phyloP scores from a whole-genome alignment of 768 basidiomycete species.

The Tephrocybe sp. region DNA sequence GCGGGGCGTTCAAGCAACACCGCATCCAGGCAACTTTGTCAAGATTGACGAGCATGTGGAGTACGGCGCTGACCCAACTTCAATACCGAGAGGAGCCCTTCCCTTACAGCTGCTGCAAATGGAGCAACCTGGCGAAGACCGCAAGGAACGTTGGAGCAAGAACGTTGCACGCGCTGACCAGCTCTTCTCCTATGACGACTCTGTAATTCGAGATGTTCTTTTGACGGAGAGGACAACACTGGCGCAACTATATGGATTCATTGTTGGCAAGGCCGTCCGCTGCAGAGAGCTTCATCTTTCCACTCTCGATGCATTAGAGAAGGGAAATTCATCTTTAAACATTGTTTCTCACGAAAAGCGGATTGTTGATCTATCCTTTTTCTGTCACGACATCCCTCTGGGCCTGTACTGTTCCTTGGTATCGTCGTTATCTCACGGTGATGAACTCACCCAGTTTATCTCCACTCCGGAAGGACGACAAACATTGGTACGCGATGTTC shows the following conservation, averaged over 20 bases:
- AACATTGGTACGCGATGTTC: conserved; percentile 53
- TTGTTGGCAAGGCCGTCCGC: conserved; percentile 65
- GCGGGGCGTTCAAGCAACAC: conserved; percentile 34
- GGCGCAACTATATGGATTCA: conserved; percentile 75
- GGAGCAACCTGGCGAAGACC: conserved; percentile 41
- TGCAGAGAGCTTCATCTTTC: conserved; percentile 64
- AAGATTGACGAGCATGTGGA: conserved; percentile 55
- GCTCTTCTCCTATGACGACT: conserved; percentile 53
- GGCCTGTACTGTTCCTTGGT: conserved; percentile 66
- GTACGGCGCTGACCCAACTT: conserved; percentile 46
- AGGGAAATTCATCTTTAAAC: conserved; percentile 32
- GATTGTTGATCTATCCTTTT: conserved; percentile 61
- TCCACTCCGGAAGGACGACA: conserved; percentile 44
- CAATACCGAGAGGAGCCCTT: conserved; percentile 30
- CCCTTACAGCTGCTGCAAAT: conserved; percentile 48
- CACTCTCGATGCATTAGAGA: conserved; percentile 48
- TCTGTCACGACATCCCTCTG: conserved; percentile 64
- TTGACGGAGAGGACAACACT: conserved; percentile 70
- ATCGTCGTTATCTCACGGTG: conserved; percentile 52
- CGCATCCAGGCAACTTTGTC: conserved; percentile 38
- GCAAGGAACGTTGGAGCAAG: conserved; percentile 45
- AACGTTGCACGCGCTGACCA: conserved; percentile 47
- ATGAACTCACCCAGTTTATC: conserved; percentile 56
- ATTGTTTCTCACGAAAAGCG: conserved; percentile 54
- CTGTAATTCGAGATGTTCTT: conserved; percentile 58